Evolutionary conservation across 2,329 filamentous ascomycete genomes (phyloP).

Genomic region (Exophiala sideris): DNA sequence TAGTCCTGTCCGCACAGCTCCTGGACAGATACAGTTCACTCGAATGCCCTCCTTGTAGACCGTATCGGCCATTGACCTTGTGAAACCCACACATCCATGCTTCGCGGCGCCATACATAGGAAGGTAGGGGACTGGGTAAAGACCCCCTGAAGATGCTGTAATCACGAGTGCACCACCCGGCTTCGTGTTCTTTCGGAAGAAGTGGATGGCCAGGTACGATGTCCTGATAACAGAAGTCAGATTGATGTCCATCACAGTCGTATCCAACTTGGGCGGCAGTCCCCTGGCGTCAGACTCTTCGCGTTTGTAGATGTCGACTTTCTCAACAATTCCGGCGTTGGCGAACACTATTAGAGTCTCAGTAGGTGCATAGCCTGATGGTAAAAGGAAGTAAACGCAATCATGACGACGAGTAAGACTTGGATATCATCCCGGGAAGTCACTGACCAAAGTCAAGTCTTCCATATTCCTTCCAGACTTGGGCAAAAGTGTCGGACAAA

Average conservation of each 20-base stretch:
- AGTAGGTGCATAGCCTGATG: not conserved
- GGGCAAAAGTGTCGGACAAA: slow-evolving; percentile 3
- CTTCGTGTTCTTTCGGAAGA: slow-evolving; percentile 1
- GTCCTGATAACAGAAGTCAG: not conserved
- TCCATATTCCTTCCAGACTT: slow-evolving; percentile 1
- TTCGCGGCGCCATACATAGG: slow-evolving; percentile 41
- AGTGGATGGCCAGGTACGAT: slow-evolving; percentile 1
- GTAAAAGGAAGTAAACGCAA: not conserved
- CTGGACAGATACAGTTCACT: slow-evolving; percentile 7
- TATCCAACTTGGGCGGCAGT: slow-evolving; percentile 24
- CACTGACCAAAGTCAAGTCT: slow-evolving; percentile 4
- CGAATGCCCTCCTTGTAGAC: slow-evolving; percentile 2
- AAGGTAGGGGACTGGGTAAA: slow-evolving; percentile 37
- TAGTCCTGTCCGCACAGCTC: slow-evolving; percentile 13
- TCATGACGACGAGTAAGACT: not conserved
- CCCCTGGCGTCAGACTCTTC: slow-evolving; percentile 26
- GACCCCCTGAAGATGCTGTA: slow-evolving; percentile 38
- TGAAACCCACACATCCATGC: slow-evolving; percentile 41
- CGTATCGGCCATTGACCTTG: slow-evolving; percentile 34
- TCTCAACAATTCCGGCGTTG: slow-evolving; percentile 1
- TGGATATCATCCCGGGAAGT: not conserved
- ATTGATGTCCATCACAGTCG: not conserved
- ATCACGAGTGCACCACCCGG: slow-evolving; percentile 30
- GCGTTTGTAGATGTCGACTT: slow-evolving; percentile 38
- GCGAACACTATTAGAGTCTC: not conserved